These are phyloP conservation scores for Paramecium bursaria DNA, from an alignment of 73 alveolate genomes.

Conservation along the genomic window DNA sequence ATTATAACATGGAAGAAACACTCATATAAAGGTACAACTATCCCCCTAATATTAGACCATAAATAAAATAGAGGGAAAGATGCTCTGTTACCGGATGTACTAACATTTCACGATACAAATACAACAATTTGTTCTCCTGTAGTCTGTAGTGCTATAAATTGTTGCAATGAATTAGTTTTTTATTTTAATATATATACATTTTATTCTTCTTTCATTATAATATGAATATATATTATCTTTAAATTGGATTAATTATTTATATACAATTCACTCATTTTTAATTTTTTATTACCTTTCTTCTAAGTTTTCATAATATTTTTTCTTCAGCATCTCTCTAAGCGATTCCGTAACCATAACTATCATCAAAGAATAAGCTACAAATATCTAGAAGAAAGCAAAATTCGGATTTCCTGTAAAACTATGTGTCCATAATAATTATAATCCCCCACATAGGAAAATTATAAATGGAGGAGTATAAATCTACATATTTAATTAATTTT, in stretches of 20 bases:
- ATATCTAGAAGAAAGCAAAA: constrained; percentile 38
- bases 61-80: too few species aligned
- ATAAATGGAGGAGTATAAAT: constrained; percentile 25
- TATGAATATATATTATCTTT: too few species aligned
- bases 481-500: too few species aligned
- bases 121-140: too few species aligned
- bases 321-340: constrained; percentile 47
- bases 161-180: constrained; percentile 7
- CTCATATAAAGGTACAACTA: too few species aligned
- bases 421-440: constrained; percentile 36
- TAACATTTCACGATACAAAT: too few species aligned
- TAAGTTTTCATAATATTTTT: constrained; percentile 9
- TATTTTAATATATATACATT: background rate
- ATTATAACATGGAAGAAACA: too few species aligned
- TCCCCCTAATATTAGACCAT: too few species aligned
- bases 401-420: constrained; percentile 54
- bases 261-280: background rate
- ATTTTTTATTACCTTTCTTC: constrained; percentile 7
- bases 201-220: background rate
- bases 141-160: constrained; percentile 47
- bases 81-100: too few species aligned
- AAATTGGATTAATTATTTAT: too few species aligned
- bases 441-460: constrained; percentile 22
- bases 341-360: constrained; percentile 15
- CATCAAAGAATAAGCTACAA: constrained; percentile 30